Evolutionary conservation across 2,329 filamentous ascomycete species (phyloP), one percentile per base, ranked within the genome.

Genomic region (Aspergillus puulaauensis): DNA sequence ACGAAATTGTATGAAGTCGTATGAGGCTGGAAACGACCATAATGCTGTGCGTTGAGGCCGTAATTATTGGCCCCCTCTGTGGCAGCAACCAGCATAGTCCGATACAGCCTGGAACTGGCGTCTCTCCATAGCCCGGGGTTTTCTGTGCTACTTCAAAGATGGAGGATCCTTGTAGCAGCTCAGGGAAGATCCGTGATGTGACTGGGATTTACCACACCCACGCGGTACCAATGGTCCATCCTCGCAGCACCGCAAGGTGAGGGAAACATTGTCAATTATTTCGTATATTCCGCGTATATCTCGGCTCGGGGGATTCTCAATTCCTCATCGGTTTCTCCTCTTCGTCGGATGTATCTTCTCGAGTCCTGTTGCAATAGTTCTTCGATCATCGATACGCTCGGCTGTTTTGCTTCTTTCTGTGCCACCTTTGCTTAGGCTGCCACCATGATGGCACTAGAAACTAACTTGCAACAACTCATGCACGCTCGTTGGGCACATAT

Each of bases 381-480:
- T 14, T 51, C 39, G 43, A 46, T 48, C 17, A 51, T 27, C 37
- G 39, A 56, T 19, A 47, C 54, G 39, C 40, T 23, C 15, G 17
- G 14, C 11, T 37, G 12, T 12, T 50, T 56, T 56, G 46, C 54
- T 56, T 56, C 54, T 56, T 56, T n/a, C 14, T 48, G 54, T 56
- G 31, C 47, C 40, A 56, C 47, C 23, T 44, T 55, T 31, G 21
- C 14, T 44, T 24, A 14, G 17, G 27, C 37, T 39, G 31, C 39
- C 21, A 44, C 41, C 39, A n/a, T 35, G 17, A 40, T 40, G 19
- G 31, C 21, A 24, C n/a, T 17, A 27, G 4, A 50, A 50, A 40
- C 31, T 51, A 39, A 51, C 54, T 44, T 19, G 52, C 52, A 49
- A 46, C 33, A 23, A 24, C 27, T 17, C 41, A 35, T 14, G 51